A percentile compares a stretch with the other conserved stretches of the same genome.
Evolutionary conservation across 2,329 filamentous ascomycete species (phyloP).

Genomic region (Venturia aucupariae): DNA sequence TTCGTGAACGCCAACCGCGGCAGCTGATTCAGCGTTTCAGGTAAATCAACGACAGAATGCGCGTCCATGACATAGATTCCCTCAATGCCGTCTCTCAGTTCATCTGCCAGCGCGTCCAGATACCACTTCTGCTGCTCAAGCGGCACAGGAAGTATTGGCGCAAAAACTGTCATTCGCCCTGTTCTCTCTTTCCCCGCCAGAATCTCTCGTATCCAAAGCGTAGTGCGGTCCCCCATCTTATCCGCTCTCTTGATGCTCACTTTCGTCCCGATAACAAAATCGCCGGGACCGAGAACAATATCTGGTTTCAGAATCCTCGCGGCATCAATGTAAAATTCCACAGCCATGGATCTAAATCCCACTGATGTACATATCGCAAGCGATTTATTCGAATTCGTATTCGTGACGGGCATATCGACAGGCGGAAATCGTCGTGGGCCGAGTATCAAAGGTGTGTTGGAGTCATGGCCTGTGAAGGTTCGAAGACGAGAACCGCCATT

Average conservation of each 20-base stretch:
- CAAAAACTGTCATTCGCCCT: conserved; percentile 37
- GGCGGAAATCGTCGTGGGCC: conserved; percentile 70
- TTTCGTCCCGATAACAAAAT: conserved; percentile 47
- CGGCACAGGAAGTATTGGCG: conserved; percentile 63
- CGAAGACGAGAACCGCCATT: conserved; percentile 51
- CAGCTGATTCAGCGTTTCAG: conserved; percentile 49
- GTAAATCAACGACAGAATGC: conserved; percentile 57
- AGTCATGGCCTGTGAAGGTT: conserved; percentile 64
- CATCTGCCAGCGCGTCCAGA: conserved; percentile 60
- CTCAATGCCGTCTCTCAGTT: conserved; percentile 46
- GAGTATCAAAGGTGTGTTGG: conserved; percentile 58
- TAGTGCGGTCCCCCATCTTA: conserved; percentile 80
- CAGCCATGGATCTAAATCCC: conserved; percentile 65
- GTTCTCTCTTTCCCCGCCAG: conserved; percentile 36
- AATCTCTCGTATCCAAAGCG: conserved; percentile 68
- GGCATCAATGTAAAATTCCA: conserved; percentile 58
- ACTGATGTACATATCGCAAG: conserved; percentile 78
- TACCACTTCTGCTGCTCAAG: conserved; percentile 72
- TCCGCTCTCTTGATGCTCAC: conserved; percentile 63
- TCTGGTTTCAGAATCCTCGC: conserved; percentile 64
- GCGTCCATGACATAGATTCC: conserved; percentile 73
- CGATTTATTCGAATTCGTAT: conserved; percentile 51
- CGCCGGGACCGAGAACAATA: conserved; percentile 68
- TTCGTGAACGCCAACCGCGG: conserved; percentile 67
- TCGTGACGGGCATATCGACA: conserved; percentile 57